A percentile compares a stretch with the other conserved stretches of the same genome.
These are phyloP conservation scores for Colletotrichum filicis DNA, from an alignment of 2,329 filamentous ascomycete genomes.

Conservation along the genomic window DNA sequence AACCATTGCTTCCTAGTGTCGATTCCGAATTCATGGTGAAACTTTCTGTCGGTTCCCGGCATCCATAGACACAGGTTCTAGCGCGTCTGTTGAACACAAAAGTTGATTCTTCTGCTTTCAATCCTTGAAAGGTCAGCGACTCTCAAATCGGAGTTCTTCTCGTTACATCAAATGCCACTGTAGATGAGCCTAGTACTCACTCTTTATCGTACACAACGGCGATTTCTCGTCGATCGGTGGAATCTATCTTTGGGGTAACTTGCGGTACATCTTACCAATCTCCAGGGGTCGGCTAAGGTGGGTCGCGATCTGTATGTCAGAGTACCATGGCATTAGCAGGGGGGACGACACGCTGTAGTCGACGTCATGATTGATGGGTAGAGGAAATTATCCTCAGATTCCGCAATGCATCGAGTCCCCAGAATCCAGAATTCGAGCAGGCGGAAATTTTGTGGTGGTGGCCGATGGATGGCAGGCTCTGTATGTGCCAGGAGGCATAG, in stretches of 20 bases:
- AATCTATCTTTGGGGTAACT: neutral
- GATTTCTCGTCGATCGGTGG: neutral
- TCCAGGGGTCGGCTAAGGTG: neutral
- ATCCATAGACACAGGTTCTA: neutral
- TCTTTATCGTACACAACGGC: neutral
- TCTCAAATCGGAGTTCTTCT: neutral
- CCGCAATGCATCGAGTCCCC: neutral
- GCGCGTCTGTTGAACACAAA: neutral
- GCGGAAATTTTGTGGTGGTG: neutral
- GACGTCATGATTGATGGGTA: slow-evolving; percentile 17
- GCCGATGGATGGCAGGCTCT: neutral
- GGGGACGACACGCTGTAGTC: neutral
- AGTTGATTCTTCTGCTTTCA: neutral
- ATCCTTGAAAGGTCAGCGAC: neutral
- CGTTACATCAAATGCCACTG: neutral
- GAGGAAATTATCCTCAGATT: neutral
- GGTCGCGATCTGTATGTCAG: slow-evolving; percentile 28
- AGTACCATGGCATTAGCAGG: slow-evolving; percentile 29
- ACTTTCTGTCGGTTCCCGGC: neutral
- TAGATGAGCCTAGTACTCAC: neutral
- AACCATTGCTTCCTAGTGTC: neutral
- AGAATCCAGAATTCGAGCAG: neutral
- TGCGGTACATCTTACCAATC: slow-evolving; percentile 5
- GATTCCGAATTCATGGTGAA: neutral
- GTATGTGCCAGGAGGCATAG: neutral